These are phyloP conservation scores for Cercospora sp. DNA, from an alignment of 2,329 filamentous ascomycete genomes.

Conservation along the genomic window DNA sequence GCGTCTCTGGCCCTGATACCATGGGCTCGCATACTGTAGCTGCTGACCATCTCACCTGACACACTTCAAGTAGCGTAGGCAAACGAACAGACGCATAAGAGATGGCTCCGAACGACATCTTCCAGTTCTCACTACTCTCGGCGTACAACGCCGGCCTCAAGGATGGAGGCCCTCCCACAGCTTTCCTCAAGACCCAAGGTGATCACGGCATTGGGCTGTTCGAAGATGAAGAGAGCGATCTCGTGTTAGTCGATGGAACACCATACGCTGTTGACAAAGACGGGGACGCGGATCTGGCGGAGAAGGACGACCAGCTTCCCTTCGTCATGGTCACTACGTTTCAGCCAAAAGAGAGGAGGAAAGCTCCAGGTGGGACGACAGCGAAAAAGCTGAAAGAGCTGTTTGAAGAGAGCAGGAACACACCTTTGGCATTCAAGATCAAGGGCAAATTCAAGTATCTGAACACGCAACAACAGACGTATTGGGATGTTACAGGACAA, in stretches of 20 bases:
- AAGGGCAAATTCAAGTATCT: slow-evolving; percentile 41
- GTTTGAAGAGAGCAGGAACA: slow-evolving; percentile 40
- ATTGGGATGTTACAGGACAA: slow-evolving; percentile 40
- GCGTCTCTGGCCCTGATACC: neutral
- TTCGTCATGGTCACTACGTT: slow-evolving; percentile 48
- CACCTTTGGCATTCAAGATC: slow-evolving; percentile 44
- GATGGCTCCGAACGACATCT: slow-evolving; percentile 48
- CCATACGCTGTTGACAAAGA: slow-evolving; percentile 39
- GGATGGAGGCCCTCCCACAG: slow-evolving; percentile 37
- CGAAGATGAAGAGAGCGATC: slow-evolving; percentile 36
- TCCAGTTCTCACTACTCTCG: slow-evolving; percentile 45
- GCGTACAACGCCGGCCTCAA: slow-evolving; percentile 43
- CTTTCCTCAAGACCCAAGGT: slow-evolving; percentile 45
- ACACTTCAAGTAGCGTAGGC: slow-evolving; percentile 33
- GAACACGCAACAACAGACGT: slow-evolving; percentile 34
- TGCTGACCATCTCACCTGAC: neutral
- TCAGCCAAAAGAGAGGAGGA: slow-evolving; percentile 39
- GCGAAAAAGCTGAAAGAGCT: slow-evolving; percentile 32
- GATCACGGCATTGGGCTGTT: slow-evolving; percentile 47
- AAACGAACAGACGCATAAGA: neutral
- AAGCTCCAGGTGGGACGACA: slow-evolving; percentile 30
- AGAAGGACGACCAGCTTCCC: slow-evolving; percentile 39
- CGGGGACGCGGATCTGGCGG: slow-evolving; percentile 38
- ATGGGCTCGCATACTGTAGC: neutral
- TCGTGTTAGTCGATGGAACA: slow-evolving; percentile 41